Evolutionary conservation across 257 asterid genomes (phyloP), one percentile per base, ranked within the genome.

Genomic region (Mentha longifolia): DNA sequence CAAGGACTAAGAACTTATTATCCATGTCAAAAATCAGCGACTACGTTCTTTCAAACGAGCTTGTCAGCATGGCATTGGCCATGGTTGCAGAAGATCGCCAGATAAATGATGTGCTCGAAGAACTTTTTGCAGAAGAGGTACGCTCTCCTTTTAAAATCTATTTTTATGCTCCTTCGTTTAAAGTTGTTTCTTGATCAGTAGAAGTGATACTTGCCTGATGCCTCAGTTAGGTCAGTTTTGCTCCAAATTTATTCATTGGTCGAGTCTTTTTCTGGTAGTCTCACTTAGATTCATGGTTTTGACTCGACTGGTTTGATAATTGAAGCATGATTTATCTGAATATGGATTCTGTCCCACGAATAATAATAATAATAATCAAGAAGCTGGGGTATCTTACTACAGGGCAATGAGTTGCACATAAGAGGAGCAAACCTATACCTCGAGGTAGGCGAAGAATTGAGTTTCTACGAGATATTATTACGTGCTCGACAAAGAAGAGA

Each of bases 71-170:
- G 97, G 97, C 97, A 43, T 75, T 91, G 52, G 97, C 97, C 70
- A 89, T 91, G 97, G 97, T 91, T 63, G 91, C 97, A 50, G 97
- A 91, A 77, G 97, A 91, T 79, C 91, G 96, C 68, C 97, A 89
- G 85, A 91, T 91, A 72, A 91, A 91, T 54, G 86, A 89, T 71
- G 95, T 91, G 58, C 72, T 91, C 67, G 97, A 91, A 76, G 97
- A 91, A 82, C 95, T 89, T 75, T 91, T 91, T 28, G 97, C 97
- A 37, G 97, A 91, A 82, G 97, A 91, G 96, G 97, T 91, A 81
- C 25, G 20, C 51, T 49, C 20, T 64, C 54, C 30, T 73, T 39
- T 46, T 9, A 33, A 12, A 49, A 47, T 28, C n/a, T 6, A 14
- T 37, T 62, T 72, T 46, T 71, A 15, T n/a, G 56, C 31, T 43